Evolutionary conservation across 371 early-diverging fungal species (phyloP).

Genomic region (Apophysomyces variabilis): DNA sequence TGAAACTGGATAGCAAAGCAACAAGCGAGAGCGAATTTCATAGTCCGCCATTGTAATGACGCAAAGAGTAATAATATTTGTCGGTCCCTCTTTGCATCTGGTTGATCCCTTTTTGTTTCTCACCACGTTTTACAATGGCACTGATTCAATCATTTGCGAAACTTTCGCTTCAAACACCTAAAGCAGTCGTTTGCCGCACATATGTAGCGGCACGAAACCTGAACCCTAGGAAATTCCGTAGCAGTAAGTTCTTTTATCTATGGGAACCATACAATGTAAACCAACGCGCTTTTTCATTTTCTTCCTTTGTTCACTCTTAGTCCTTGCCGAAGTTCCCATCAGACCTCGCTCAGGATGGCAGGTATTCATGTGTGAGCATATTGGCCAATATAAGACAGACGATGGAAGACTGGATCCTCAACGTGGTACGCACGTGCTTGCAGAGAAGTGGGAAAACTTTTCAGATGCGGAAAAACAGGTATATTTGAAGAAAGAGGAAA

Average conservation of each 20-base stretch:
- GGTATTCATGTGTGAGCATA: slow-evolving; percentile 47
- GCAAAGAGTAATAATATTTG: background rate
- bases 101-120: background rate
- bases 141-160: background rate
- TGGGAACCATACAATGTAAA: no score
- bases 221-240: slow-evolving; percentile 40
- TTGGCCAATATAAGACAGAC: slow-evolving; percentile 30
- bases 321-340: slow-evolving; percentile 45
- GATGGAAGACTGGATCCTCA: slow-evolving; percentile 34
- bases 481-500: background rate
- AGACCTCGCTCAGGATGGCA: slow-evolving; percentile 58
- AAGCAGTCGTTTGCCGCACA: slow-evolving; percentile 11
- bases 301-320: slow-evolving; percentile 19
- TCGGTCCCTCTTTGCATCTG: background rate
- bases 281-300: background rate
- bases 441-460: slow-evolving; percentile 33
- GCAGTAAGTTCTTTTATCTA: slow-evolving; percentile 30
- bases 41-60: background rate
- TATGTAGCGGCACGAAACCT: slow-evolving; percentile 23
- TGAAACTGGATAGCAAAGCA: background rate
- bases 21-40: background rate
- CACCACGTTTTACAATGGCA: background rate
- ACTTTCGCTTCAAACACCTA: background rate
- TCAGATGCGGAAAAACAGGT: slow-evolving; percentile 44
- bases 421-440: slow-evolving; percentile 25